These are phyloP conservation scores for Cyberlindnera mississippiensis DNA, from an alignment of 805 yeast species.

Conservation along the genomic window DNA sequence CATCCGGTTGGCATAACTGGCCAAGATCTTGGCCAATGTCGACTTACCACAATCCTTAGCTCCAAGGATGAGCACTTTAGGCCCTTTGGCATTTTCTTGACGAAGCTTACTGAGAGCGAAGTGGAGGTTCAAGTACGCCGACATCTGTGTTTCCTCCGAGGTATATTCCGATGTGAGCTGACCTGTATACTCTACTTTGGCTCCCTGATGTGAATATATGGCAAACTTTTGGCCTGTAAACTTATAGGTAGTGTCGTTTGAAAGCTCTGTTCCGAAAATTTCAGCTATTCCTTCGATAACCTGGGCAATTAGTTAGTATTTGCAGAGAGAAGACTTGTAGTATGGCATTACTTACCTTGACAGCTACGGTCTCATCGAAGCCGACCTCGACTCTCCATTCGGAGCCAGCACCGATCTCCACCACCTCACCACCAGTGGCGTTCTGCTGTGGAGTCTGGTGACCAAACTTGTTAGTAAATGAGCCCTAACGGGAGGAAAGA, in stretches of 20 bases:
- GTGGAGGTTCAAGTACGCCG: slow-evolving; percentile 62
- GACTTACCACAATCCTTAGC: slow-evolving; percentile 75
- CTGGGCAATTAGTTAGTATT: slow-evolving; percentile 2
- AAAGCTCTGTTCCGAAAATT: slow-evolving; percentile 89
- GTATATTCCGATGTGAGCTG: slow-evolving; percentile 52
- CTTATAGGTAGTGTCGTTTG: slow-evolving; percentile 58
- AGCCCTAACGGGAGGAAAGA: not conserved
- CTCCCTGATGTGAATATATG: slow-evolving; percentile 62
- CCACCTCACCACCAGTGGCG: slow-evolving; percentile 9
- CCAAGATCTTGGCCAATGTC: slow-evolving; percentile 60
- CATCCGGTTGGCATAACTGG: slow-evolving; percentile 73
- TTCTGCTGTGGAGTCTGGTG: slow-evolving; percentile 4
- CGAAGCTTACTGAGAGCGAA: slow-evolving; percentile 66
- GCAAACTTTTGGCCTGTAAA: slow-evolving; percentile 54
- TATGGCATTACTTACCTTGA: slow-evolving; percentile 35
- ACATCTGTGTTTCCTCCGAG: slow-evolving; percentile 68
- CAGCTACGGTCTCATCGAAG: slow-evolving; percentile 42
- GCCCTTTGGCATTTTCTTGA: slow-evolving; percentile 29
- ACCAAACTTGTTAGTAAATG: slow-evolving; percentile 1
- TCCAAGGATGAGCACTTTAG: slow-evolving; percentile 67
- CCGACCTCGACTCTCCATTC: slow-evolving; percentile 82
- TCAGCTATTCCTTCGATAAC: slow-evolving; percentile 74
- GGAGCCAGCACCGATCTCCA: slow-evolving; percentile 32
- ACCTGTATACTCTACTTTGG: slow-evolving; percentile 41
- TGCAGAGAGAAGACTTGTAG: not conserved